phyloP scores from a whole-genome alignment of 768 basidiomycete species.

The Rhizopogon vesiculosus region DNA sequence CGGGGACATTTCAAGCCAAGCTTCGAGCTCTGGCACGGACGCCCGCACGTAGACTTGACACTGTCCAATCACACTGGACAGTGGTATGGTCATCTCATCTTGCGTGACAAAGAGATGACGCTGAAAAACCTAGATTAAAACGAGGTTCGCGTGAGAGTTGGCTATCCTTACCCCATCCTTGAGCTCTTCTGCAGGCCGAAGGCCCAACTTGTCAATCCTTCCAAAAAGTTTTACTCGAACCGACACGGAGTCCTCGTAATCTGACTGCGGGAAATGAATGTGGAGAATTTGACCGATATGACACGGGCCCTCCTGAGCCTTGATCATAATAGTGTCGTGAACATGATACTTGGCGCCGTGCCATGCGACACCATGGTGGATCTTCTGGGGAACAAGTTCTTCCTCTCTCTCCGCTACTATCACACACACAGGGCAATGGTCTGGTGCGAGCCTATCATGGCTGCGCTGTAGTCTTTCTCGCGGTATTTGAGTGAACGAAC shows the following conservation, averaged over 20 bases:
- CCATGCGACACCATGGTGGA: conserved; percentile 42
- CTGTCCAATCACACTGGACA: conserved; percentile 39
- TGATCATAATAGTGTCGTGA: conserved; percentile 57
- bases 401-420: conserved; percentile 27
- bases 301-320: conserved; percentile 43
- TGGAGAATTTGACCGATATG: conserved; percentile 47
- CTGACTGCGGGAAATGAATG: conserved; percentile 21
- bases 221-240: conserved; percentile 45
- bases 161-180: conserved; percentile 51
- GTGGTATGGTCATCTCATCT: conserved; percentile 28
- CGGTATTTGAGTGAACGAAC: conserved; percentile 42
- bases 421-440: conserved; percentile 53
- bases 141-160: neutral
- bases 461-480: conserved; percentile 11
- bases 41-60: conserved; percentile 43
- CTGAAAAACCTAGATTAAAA: conserved; percentile 27
- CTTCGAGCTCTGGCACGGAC: conserved; percentile 27
- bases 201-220: conserved; percentile 33
- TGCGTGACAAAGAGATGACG: conserved; percentile 60
- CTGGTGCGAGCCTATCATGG: conserved; percentile 25
- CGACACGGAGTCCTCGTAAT: conserved; percentile 10
- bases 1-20: conserved; percentile 50
- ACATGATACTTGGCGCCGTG: conserved; percentile 49
- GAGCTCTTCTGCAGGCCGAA: conserved; percentile 34
- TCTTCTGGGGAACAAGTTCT: conserved; percentile 21